Evolutionary conservation across 305 asterid species (phyloP), one percentile per base, ranked within the genome.

Genomic region (Salvia sclarea): DNA sequence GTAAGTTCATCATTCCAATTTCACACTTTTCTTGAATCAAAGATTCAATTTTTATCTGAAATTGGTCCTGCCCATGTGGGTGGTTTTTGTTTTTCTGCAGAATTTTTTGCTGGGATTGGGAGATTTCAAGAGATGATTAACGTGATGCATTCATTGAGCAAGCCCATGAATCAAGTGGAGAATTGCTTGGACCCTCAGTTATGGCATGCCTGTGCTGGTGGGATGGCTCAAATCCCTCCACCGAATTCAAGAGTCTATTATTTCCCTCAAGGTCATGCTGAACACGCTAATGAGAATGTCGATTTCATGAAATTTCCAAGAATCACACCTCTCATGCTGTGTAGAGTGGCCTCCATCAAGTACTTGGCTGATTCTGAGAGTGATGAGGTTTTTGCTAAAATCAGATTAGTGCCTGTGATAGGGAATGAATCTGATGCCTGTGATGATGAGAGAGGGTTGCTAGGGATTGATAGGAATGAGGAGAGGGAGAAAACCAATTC

Each of bases 161-260:
- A 74, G 49, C 82, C 89, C 64, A 69, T 86, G 84, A 85, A 75
- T 59, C 82, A 73, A 73, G 78, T 30, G 71, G 86, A 86, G 18
- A 88, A 82, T 43, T 50, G 82, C 75, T 78, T 89, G 84, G 94
- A 89, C 71, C 84, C 92, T 3, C 88, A 87, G 81, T 75, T 89
- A 70, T 91, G 96, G 96, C 93, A 87, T 77, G 98, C 96, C 64
- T 91, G 95, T 68, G 96, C 98, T 3, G 96, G 96, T 21, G 96
- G 93, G 6, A 85, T 89, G 90, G 94, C 89, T 31, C 93, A 89
- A 70, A 68, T 88, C 64, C 86, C 95, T 5, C 83, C 82, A 5
- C 66, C 79, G 21, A 84, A 85, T 71, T 81, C 95, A 1, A 81
- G 74, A 66, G 95, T 87, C 10, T 85, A 79, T 49, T 91, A 91